phyloP scores from a whole-genome alignment of 176 grass and related monocot species.

The Aechmea fasciata region DNA sequence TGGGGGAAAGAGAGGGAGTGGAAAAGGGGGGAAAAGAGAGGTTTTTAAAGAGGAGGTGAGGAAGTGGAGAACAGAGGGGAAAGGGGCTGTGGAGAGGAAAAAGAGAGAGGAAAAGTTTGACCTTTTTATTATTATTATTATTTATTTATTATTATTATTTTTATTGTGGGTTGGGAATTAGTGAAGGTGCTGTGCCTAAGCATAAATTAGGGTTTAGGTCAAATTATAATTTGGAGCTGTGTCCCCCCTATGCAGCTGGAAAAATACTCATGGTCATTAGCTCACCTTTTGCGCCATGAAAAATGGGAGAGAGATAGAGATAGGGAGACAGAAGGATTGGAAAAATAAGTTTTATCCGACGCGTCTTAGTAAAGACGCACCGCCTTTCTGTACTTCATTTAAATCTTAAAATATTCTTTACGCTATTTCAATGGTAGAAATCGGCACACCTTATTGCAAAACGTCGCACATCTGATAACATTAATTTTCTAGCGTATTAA shows the following conservation, averaged over 20 bases:
- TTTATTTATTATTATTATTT: no score
- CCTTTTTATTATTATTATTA: constrained; percentile 11
- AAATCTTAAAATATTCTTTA: background rate
- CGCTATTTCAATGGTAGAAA: background rate
- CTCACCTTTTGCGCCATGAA: constrained; percentile 18
- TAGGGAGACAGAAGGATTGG: background rate
- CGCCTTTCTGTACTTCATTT: no score
- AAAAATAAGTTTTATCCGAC: background rate
- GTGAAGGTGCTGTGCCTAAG: background rate
- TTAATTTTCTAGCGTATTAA: no score
- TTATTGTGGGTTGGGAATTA: background rate
- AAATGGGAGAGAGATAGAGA: constrained; percentile 2
- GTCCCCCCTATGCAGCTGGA: constrained; percentile 16
- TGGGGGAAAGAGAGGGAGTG: constrained; percentile 18
- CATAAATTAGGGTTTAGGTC: constrained; percentile 10
- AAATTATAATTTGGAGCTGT: constrained; percentile 4
- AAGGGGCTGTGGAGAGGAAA: constrained; percentile 9
- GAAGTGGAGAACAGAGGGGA: background rate
- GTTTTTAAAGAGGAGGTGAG: constrained; percentile 15
- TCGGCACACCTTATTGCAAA: background rate
- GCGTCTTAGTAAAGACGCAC: no score
- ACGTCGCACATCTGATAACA: no score
- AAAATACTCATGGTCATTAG: background rate
- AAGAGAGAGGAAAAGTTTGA: constrained; percentile 24
- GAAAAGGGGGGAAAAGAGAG: constrained; percentile 12